A percentile compares a stretch with the other conserved stretches of the same genome.
Conservation (phyloP, 805 yeast genomes). For the Yamadazyma takamatsuzukensis region DNA sequence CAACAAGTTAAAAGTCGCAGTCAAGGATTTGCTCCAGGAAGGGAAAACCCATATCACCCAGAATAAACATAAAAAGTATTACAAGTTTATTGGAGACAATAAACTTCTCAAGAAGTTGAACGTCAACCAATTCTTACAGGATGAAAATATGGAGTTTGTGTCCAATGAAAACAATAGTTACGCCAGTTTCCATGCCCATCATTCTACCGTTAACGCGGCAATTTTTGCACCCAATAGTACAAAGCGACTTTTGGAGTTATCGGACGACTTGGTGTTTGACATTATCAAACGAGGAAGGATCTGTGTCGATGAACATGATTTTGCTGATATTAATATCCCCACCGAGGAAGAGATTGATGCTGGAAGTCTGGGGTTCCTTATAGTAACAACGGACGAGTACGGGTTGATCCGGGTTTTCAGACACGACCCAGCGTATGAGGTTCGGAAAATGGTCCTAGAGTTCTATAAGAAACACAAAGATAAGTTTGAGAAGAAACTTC, state of each 20-base stretch:
- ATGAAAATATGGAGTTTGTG: slow-evolving; percentile 19
- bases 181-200: slow-evolving; percentile 74
- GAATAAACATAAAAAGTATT: slow-evolving; percentile 22
- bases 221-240: slow-evolving; percentile 74
- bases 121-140: slow-evolving; percentile 23
- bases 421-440: slow-evolving; percentile 62
- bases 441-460: slow-evolving; percentile 22
- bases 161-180: slow-evolving; percentile 57
- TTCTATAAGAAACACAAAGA: slow-evolving; percentile 12
- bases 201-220: slow-evolving; percentile 69
- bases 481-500: slow-evolving; percentile 1
- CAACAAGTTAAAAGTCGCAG: slow-evolving; percentile 30
- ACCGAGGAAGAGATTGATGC: slow-evolving; percentile 8
- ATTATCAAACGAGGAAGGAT: slow-evolving; percentile 29
- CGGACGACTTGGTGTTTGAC: slow-evolving; percentile 80
- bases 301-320: slow-evolving; percentile 4
- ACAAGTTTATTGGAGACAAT: slow-evolving; percentile 25
- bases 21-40: slow-evolving; percentile 33
- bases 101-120: slow-evolving; percentile 24
- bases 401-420: slow-evolving; percentile 78
- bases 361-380: slow-evolving; percentile 40
- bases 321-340: slow-evolving; percentile 4
- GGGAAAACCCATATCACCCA: slow-evolving; percentile 30
- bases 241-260: slow-evolving; percentile 57
- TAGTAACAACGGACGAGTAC: slow-evolving; percentile 71